Base-by-base conservation (phyloP, 78 protist genomes). In the Tieghemostelium lacteum region DNA sequence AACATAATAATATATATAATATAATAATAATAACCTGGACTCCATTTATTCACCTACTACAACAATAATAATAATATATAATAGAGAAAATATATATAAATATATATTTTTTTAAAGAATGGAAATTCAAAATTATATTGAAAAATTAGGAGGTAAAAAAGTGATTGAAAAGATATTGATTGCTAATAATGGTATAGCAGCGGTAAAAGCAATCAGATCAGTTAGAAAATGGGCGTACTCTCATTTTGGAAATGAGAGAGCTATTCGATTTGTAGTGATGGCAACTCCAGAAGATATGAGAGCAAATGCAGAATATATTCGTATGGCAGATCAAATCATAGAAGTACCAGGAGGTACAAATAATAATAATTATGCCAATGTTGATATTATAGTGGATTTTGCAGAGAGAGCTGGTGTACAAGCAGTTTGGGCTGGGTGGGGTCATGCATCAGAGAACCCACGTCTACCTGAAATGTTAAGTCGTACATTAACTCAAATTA, bases 401-500 rank as follows among this genome's bases (percentile, higher is more conserved):
- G 99, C 92, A 73, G 87, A 71, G 71, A 36, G 94, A 4, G 86
- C 88, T 17, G 67, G 62, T 0, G 88, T 94, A 8, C 96, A 97
- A 22, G 99, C 98, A 3, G 98, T 98, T 28, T 98, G 98, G 98
- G 96, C 99, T 0, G 99, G 99, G 8, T 98, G 99, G 99, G 99
- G 99, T 20, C 99, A 98, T 45, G 99, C 99, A 4, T 88, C 96
- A 0, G 99, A 98, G 77, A 98, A 98, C 70, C 99, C 99, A 7
- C 67, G 71, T 57, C 94, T 98, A 3, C 99, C 99, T n/a, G 83
- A 75, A 12, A 40, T 55, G 10, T 92, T 96, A 1, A 37, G 6
- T 22, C 42, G 28, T 22, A 29, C 60, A 0, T 62, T 42, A 71
- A 58, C 76, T 26, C 55, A 50, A 8, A 96, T 97, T 36, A 83